These are phyloP conservation scores for Haplographium delicatum DNA, from an alignment of 495 filamentous ascomycete species.

Conservation along the genomic window DNA sequence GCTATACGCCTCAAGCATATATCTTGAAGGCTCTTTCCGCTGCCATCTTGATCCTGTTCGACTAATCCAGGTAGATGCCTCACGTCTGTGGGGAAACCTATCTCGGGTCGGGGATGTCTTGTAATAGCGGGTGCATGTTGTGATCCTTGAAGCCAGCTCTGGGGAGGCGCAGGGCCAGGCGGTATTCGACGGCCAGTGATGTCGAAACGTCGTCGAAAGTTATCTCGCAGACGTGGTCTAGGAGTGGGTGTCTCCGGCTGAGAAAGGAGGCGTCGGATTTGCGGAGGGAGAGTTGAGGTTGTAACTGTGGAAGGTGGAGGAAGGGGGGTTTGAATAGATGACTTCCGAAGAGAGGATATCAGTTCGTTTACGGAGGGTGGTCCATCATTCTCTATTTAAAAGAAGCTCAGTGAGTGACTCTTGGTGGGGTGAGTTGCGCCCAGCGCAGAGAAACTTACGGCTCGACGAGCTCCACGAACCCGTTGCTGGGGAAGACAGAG, in stretches of 20 bases:
- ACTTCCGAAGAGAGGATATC: conserved; percentile 42
- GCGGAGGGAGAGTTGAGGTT: conserved; percentile 42
- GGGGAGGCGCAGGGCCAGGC: conserved; percentile 65
- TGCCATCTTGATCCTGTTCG: conserved; percentile 34
- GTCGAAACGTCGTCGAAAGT: conserved; percentile 31
- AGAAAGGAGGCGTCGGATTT: conserved; percentile 54
- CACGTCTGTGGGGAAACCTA: conserved; percentile 20
- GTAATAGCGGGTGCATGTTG: conserved; percentile 13
- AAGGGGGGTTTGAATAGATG: conserved; percentile 17
- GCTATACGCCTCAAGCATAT: conserved; percentile 55
- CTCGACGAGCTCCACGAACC: conserved; percentile 11
- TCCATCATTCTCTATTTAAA: conserved; percentile 23
- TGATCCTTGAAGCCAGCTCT: conserved; percentile 57
- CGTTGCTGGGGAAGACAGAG: conserved; percentile 25
- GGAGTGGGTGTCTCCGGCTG: conserved; percentile 53
- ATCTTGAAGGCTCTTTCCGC: conserved; percentile 44
- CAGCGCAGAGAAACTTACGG: conserved; percentile 2
- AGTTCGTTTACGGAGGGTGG: conserved; percentile 41
- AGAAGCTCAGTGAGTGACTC: no score
- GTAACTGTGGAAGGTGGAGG: conserved; percentile 16
- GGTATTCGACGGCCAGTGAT: conserved; percentile 42
- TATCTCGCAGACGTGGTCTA: conserved; percentile 17
- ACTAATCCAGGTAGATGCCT: conserved; percentile 39
- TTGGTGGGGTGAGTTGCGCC: background rate
- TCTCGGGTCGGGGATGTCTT: conserved; percentile 21